phyloP scores from a whole-genome alignment of 495 filamentous ascomycete species.

The Daldinia bambusicola region DNA sequence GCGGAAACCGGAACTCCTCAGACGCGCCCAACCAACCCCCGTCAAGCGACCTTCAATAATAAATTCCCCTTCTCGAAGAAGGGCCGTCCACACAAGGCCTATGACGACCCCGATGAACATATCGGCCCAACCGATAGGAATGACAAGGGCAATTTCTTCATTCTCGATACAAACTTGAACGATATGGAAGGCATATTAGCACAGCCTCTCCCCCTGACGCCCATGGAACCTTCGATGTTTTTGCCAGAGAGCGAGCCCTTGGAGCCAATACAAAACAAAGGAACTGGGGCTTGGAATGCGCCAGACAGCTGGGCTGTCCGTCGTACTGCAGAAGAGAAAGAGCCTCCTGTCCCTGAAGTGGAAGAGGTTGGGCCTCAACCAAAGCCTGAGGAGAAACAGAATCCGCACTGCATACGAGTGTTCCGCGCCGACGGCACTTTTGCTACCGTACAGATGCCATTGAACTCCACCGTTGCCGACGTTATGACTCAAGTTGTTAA shows the following conservation, averaged over 20 bases:
- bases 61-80: slow-evolving; percentile 64
- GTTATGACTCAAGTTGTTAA: slow-evolving; percentile 84
- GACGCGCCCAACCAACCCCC: slow-evolving; percentile 50
- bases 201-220: slow-evolving; percentile 68
- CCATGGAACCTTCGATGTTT: slow-evolving; percentile 67
- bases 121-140: slow-evolving; percentile 58
- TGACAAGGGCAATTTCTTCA: slow-evolving; percentile 62
- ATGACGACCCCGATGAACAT: slow-evolving; percentile 59
- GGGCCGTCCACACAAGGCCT: slow-evolving; percentile 49
- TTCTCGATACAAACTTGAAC: slow-evolving; percentile 83
- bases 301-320: slow-evolving; percentile 95
- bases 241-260: slow-evolving; percentile 51
- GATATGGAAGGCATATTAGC: slow-evolving; percentile 87
- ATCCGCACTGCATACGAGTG: slow-evolving; percentile 90
- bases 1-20: slow-evolving; percentile 24
- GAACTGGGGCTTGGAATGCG: slow-evolving; percentile 76
- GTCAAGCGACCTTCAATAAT: slow-evolving; percentile 69
- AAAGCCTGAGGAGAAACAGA: slow-evolving; percentile 72
- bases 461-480: slow-evolving; percentile 86
- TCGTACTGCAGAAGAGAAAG: slow-evolving; percentile 68
- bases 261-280: slow-evolving; percentile 51
- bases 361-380: slow-evolving; percentile 70
- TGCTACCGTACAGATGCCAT: slow-evolving; percentile 81
- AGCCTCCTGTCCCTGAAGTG: slow-evolving; percentile 57
- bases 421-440: slow-evolving; percentile 95